Evolutionary conservation across 345 rosid genomes (phyloP).

Genomic region (Mangifera indica): DNA sequence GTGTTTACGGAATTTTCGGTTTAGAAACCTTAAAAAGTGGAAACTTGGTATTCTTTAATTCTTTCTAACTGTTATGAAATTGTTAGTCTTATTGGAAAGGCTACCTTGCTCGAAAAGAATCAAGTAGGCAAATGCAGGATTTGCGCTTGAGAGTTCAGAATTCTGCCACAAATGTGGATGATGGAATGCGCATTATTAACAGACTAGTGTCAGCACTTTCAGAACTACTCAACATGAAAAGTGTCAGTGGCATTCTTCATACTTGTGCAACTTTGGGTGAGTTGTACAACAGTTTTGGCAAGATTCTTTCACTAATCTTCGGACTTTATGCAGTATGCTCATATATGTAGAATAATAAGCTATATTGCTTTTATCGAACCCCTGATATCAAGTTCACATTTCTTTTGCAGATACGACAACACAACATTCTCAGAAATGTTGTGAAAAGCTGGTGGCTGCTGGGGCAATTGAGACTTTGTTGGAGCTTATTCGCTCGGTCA

Average conservation of each 20-base stretch:
- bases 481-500: conserved; percentile 63
- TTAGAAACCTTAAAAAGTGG: too few relatives aligned
- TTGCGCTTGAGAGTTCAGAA: conserved; percentile 63
- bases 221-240: conserved; percentile 70
- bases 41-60: neutral
- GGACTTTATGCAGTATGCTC: neutral
- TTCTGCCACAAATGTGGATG: conserved; percentile 79
- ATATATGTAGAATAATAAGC: neutral
- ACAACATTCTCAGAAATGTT: conserved; percentile 71
- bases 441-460: conserved; percentile 82
- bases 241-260: conserved; percentile 78
- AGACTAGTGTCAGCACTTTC: conserved; percentile 73
- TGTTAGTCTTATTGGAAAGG: conserved; percentile 85
- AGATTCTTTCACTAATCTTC: neutral
- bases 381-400: neutral
- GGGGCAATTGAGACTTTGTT: conserved; percentile 72
- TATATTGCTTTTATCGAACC: neutral
- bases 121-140: conserved; percentile 55
- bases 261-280: conserved; percentile 76
- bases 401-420: conserved; percentile 62
- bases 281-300: neutral
- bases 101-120: conserved; percentile 62
- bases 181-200: conserved; percentile 72
- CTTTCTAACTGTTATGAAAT: conserved; percentile 19
- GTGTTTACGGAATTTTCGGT: too few relatives aligned